Percentiles rank a stretch among this genome's conserved stretches.
Conservation (phyloP, 2,329 filamentous ascomycete species). For the Trichoderma brevicompactum region DNA sequence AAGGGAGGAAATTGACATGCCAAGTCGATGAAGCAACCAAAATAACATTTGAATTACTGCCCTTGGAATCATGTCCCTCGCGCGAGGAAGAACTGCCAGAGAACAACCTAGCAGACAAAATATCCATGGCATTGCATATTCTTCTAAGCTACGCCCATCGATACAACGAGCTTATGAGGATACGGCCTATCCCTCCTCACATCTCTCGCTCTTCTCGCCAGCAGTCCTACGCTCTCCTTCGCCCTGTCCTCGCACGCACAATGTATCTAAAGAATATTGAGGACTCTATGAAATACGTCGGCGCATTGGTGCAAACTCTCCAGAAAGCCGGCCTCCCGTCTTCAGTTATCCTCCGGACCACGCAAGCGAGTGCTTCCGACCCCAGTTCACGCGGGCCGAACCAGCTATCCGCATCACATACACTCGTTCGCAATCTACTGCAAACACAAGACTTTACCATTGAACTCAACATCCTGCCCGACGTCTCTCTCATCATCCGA, state of each 20-base stretch:
- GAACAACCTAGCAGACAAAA: constrained; percentile 63
- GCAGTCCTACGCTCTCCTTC: constrained; percentile 55
- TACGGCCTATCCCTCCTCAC: constrained; percentile 55
- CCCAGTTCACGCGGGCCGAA: constrained; percentile 40
- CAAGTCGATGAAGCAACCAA: constrained; percentile 55
- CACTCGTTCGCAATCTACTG: constrained; percentile 50
- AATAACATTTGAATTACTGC: constrained; percentile 69
- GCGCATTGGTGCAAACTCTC: constrained; percentile 50
- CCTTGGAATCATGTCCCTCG: constrained; percentile 52
- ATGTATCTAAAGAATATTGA: constrained; percentile 49
- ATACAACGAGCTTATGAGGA: constrained; percentile 71
- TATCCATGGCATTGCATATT: constrained; percentile 71
- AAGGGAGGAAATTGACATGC: constrained; percentile 62
- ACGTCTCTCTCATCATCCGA: constrained; percentile 49
- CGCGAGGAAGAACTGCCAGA: constrained; percentile 45
- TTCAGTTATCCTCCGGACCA: constrained; percentile 49
- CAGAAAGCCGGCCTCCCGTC: constrained; percentile 52
- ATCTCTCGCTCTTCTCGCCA: constrained; percentile 45
- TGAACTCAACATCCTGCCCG: constrained; percentile 52
- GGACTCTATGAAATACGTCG: constrained; percentile 48
- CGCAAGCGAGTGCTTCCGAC: constrained; percentile 40
- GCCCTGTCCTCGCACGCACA: constrained; percentile 56
- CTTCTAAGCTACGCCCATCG: constrained; percentile 80
- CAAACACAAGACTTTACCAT: constrained; percentile 49
- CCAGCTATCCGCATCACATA: constrained; percentile 49